A percentile compares a stretch with the other conserved stretches of the same genome.
Evolutionary conservation across 2,329 filamentous ascomycete species (phyloP).

Genomic region (Aspergillus luchuensis): DNA sequence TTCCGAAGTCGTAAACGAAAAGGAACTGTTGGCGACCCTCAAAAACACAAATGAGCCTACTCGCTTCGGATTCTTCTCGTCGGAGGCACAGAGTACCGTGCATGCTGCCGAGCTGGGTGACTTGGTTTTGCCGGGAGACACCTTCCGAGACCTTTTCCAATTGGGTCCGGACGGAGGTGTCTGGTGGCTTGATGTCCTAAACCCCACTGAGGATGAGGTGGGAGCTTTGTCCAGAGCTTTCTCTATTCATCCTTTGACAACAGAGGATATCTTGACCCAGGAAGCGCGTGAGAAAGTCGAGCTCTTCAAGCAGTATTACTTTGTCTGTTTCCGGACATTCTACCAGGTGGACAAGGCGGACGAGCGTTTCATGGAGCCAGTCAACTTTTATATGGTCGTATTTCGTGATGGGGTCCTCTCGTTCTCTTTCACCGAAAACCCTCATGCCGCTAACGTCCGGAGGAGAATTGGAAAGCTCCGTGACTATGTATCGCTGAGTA

Average conservation of each 20-base stretch:
- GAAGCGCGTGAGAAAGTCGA: constrained; percentile 98
- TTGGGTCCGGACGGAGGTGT: constrained; percentile 72
- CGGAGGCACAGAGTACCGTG: constrained; percentile 88
- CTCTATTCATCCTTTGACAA: constrained; percentile 90
- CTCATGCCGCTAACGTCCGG: constrained; percentile 84
- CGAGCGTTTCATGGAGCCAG: constrained; percentile 84
- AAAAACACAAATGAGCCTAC: constrained; percentile 64
- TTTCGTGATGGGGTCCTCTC: constrained; percentile 94
- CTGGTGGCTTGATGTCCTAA: constrained; percentile 98
- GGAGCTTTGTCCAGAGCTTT: constrained; percentile 89
- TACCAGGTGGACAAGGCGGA: constrained; percentile 76
- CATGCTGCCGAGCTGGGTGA: constrained; percentile 88
- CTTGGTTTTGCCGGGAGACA: constrained; percentile 84
- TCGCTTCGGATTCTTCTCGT: constrained; percentile 96
- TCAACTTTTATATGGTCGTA: constrained; percentile 95
- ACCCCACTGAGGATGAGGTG: constrained; percentile 85
- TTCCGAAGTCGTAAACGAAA: constrained; percentile 34
- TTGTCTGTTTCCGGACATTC: constrained; percentile 96
- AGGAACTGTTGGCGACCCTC: constrained; percentile 35
- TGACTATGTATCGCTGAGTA: constrained; percentile 91
- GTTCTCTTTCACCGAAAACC: constrained; percentile 87
- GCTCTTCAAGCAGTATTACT: constrained; percentile 96
- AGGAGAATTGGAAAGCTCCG: constrained; percentile 89
- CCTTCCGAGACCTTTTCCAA: constrained; percentile 83
- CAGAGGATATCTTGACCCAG: constrained; percentile 93